A percentile compares a stretch with the other conserved stretches of the same genome.
Evolutionary conservation across 1,284 basidiomycete species (phyloP).

Genomic region (Pholiota adiposa): DNA sequence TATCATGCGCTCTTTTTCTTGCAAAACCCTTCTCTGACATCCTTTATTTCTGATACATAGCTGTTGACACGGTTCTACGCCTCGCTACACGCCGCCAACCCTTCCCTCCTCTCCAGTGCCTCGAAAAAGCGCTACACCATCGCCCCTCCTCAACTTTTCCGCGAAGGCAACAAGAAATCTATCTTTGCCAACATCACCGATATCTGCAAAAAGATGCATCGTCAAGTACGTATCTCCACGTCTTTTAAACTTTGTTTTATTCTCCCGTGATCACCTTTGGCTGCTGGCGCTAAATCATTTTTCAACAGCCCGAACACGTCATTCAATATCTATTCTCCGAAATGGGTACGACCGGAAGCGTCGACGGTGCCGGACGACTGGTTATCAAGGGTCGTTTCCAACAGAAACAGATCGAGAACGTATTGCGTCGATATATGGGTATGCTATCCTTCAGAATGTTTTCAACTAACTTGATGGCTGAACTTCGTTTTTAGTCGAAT

Average conservation of each 20-base stretch:
- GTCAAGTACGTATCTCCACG: constrained; percentile 62
- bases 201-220: constrained; percentile 98
- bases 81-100: constrained; percentile 93
- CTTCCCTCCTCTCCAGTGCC: constrained; percentile 82
- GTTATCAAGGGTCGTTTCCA: constrained; percentile 99
- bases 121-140: constrained; percentile 95
- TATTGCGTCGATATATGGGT: constrained; percentile 96
- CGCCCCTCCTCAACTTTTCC: constrained; percentile 94
- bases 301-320: constrained; percentile 89
- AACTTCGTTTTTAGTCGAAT: constrained; percentile 78
- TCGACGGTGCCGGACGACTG: constrained; percentile 93
- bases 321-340: constrained; percentile 98
- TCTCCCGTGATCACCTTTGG: too few species aligned
- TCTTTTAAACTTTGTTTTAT: too few species aligned
- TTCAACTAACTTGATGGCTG: too few species aligned
- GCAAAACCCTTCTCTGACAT: too few species aligned
- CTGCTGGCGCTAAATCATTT: background rate
- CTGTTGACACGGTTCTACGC: constrained; percentile 93
- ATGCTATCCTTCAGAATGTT: too few species aligned
- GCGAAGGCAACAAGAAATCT: constrained; percentile 97
- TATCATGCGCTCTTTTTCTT: too few species aligned
- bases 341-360: constrained; percentile 96
- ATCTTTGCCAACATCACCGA: constrained; percentile 97
- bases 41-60: constrained; percentile 49
- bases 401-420: constrained; percentile 98